Evolutionary conservation across 2,329 filamentous ascomycete species (phyloP).

Genomic region (Neoscytalidium dimidiatum): DNA sequence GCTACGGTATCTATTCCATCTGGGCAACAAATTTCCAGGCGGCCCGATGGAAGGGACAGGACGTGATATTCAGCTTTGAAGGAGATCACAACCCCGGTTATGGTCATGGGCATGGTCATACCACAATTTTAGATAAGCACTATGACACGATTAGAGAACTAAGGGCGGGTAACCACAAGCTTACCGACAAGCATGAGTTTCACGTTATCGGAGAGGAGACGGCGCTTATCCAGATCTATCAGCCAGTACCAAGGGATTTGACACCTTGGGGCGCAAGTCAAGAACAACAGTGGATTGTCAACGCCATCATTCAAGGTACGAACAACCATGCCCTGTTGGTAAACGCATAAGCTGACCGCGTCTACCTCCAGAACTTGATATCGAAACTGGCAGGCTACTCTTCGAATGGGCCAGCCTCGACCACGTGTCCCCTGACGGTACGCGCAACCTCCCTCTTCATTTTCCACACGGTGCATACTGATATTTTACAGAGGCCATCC

Average conservation of each 20-base stretch:
- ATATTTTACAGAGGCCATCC: conserved; percentile 29
- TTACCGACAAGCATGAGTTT: conserved; percentile 54
- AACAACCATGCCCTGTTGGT: background rate
- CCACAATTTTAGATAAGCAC: conserved; percentile 54
- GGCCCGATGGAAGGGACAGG: conserved; percentile 52
- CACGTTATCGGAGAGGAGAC: conserved; percentile 55
- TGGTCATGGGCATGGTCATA: conserved; percentile 58
- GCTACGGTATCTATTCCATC: conserved; percentile 54
- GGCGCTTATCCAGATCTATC: conserved; percentile 56
- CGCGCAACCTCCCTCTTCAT: conserved; percentile 11
- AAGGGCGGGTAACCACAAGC: conserved; percentile 51
- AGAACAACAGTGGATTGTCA: conserved; percentile 59
- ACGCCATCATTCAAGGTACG: conserved; percentile 56
- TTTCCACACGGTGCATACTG: background rate
- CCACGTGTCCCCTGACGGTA: conserved; percentile 33
- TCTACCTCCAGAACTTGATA: conserved; percentile 46
- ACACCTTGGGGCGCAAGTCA: conserved; percentile 46
- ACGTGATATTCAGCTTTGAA: conserved; percentile 57
- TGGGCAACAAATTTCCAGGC: conserved; percentile 59
- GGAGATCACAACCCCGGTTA: conserved; percentile 55
- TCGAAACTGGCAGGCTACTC: conserved; percentile 40
- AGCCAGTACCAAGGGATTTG: conserved; percentile 47
- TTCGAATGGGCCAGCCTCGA: conserved; percentile 44
- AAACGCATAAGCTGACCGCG: conserved; percentile 21
- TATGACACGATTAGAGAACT: conserved; percentile 59